These are phyloP conservation scores for Phytophthora pisi DNA, from an alignment of 352 stramenopile species.

Conservation along the genomic window DNA sequence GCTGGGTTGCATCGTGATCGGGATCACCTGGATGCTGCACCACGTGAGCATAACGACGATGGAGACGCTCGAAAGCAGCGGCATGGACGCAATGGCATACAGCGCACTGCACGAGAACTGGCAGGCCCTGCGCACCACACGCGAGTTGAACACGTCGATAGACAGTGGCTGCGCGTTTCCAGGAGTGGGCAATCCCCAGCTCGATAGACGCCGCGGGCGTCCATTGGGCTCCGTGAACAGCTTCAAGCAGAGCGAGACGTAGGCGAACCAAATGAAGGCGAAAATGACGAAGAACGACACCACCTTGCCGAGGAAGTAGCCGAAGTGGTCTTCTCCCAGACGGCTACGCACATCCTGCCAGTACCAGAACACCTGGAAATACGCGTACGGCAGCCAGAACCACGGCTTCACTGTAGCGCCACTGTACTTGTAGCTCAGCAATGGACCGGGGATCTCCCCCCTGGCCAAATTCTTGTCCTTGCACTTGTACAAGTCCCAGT, in stretches of 20 bases:
- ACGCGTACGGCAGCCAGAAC: constrained; percentile 83
- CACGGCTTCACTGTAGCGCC: constrained; percentile 75
- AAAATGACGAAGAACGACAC: constrained; percentile 69
- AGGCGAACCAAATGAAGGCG: constrained; percentile 65
- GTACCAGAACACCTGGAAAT: constrained; percentile 87
- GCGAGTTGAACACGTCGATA: constrained; percentile 78
- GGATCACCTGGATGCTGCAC: constrained; percentile 58
- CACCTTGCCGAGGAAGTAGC: constrained; percentile 64
- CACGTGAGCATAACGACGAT: constrained; percentile 57
- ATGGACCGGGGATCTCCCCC: constrained; percentile 63
- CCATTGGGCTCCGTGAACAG: constrained; percentile 71
- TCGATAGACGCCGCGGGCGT: constrained; percentile 63
- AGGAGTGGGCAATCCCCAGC: constrained; percentile 58
- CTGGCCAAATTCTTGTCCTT: constrained; percentile 69
- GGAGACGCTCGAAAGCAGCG: constrained; percentile 63
- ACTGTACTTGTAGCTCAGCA: constrained; percentile 86
- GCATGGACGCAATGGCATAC: constrained; percentile 71
- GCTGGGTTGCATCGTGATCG: constrained; percentile 69
- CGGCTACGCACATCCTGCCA: constrained; percentile 69
- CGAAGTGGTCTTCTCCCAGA: constrained; percentile 67
- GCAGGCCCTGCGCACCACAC: constrained; percentile 69
- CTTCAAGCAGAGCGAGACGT: constrained; percentile 70
- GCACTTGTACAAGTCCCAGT: constrained; percentile 88
- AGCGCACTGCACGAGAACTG: constrained; percentile 79
- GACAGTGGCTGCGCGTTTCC: constrained; percentile 56